These are phyloP conservation scores for Phytophthora parvispora DNA, from an alignment of 352 stramenopile genomes.

Conservation along the genomic window DNA sequence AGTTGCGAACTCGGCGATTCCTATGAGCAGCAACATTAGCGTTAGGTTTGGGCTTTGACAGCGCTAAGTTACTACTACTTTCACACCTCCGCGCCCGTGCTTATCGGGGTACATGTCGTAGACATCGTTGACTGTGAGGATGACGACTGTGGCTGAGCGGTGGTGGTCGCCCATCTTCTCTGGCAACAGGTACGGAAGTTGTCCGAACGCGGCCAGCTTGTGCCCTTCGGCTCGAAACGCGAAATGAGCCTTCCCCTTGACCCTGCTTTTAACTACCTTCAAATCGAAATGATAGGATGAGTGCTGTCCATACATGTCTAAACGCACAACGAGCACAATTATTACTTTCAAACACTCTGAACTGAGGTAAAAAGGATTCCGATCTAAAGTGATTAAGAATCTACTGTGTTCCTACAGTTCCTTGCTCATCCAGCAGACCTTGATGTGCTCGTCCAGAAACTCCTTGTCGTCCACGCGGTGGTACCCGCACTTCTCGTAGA, in stretches of 20 bases:
- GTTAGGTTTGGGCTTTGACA: too few relatives aligned
- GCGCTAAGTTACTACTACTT: background rate
- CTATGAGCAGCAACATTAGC: background rate
- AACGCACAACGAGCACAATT: too few relatives aligned
- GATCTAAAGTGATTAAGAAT: too few relatives aligned
- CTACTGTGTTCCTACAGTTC: too few relatives aligned
- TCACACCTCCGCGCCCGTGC: background rate
- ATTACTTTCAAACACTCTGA: too few relatives aligned
- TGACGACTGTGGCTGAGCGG: background rate
- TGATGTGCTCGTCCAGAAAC: conserved; percentile 15
- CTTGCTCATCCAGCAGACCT: conserved; percentile 12
- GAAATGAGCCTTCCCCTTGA: too few relatives aligned
- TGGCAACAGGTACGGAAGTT: background rate
- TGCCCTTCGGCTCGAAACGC: background rate
- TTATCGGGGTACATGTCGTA: background rate
- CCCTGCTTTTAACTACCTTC: too few relatives aligned
- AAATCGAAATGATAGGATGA: too few relatives aligned
- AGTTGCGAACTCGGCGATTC: background rate
- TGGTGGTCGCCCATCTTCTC: background rate
- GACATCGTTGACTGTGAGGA: background rate
- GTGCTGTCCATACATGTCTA: too few relatives aligned
- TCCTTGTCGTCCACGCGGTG: conserved; percentile 5
- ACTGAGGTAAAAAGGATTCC: too few relatives aligned
- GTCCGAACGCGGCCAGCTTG: background rate
- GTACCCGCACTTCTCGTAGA: conserved; percentile 4